Conservation (phyloP, 176 grass and related monocot species). For the Themeda triandra region DNA sequence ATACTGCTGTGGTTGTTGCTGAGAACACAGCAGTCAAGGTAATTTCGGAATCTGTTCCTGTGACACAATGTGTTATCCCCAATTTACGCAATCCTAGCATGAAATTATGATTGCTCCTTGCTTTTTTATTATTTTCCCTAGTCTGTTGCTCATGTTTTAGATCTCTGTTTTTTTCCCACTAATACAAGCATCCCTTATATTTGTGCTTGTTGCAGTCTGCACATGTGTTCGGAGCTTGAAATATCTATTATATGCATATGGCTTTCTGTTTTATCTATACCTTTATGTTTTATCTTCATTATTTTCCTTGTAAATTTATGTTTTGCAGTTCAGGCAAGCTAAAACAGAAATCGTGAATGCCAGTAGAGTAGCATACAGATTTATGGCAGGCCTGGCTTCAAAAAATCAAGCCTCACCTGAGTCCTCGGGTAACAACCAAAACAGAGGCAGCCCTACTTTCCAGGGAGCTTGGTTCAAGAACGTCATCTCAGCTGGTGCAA, state of each 20-base stretch:
- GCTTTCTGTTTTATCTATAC: background rate
- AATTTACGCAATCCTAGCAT: conserved; percentile 8
- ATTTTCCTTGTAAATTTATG: conserved; percentile 21
- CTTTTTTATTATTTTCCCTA: background rate
- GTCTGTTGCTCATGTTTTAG: background rate
- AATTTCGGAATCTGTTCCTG: background rate
- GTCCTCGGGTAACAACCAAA: conserved; percentile 52
- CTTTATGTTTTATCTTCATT: background rate
- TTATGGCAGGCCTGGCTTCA: conserved; percentile 83
- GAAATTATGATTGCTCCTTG: background rate
- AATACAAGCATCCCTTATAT: background rate
- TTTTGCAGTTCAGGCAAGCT: conserved; percentile 88
- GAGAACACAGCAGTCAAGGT: conserved; percentile 87
- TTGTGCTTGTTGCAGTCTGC: background rate
- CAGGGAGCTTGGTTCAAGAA: conserved; percentile 89
- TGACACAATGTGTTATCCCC: background rate
- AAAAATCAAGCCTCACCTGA: conserved; percentile 59
- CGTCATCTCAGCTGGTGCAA: conserved; percentile 58
- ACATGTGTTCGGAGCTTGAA: background rate
- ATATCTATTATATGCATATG: background rate
- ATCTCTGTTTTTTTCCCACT: background rate
- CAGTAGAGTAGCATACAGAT: conserved; percentile 91
- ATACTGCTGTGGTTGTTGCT: conserved; percentile 86
- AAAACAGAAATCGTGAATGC: conserved; percentile 94
- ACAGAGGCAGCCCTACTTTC: conserved; percentile 50